These are phyloP conservation scores for Senna siamea DNA, from an alignment of 306 rosid species.

Conservation along the genomic window DNA sequence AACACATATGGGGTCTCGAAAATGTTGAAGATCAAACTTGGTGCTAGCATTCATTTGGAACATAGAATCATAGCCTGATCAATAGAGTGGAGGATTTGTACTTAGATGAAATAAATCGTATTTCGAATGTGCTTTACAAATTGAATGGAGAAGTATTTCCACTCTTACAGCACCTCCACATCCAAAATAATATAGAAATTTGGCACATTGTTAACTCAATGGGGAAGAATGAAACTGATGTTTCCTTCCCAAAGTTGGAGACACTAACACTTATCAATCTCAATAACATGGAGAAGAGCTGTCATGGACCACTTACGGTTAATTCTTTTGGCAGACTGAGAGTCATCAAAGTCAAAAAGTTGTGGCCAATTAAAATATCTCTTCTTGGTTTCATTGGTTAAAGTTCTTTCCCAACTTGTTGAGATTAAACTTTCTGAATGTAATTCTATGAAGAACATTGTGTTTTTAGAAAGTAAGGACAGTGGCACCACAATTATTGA, in stretches of 20 bases:
- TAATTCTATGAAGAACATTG: constrained; percentile 6
- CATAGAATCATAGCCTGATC: constrained; percentile 30
- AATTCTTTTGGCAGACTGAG: neutral
- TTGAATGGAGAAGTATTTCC: constrained; percentile 30
- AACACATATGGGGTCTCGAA: neutral
- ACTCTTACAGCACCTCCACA: constrained; percentile 26
- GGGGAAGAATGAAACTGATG: neutral
- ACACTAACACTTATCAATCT: neutral
- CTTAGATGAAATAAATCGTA: constrained; percentile 32
- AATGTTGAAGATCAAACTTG: constrained; percentile 34
- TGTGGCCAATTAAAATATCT: neutral
- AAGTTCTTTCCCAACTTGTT: neutral
- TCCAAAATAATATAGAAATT: neutral
- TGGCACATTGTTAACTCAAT: neutral
- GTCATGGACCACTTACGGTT: neutral
- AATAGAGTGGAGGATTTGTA: constrained; percentile 36
- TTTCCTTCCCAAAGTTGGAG: neutral
- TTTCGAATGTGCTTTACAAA: neutral
- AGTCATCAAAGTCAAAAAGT: neutral
- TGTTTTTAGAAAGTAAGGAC: neutral
- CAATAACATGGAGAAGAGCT: neutral
- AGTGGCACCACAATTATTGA: too few species aligned
- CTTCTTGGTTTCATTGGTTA: neutral
- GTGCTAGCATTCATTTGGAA: constrained; percentile 1
- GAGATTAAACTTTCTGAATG: constrained; percentile 16